Evolutionary conservation across 2,329 filamentous ascomycete genomes (phyloP).

Genomic region (Rhynchosporium agropyri): DNA sequence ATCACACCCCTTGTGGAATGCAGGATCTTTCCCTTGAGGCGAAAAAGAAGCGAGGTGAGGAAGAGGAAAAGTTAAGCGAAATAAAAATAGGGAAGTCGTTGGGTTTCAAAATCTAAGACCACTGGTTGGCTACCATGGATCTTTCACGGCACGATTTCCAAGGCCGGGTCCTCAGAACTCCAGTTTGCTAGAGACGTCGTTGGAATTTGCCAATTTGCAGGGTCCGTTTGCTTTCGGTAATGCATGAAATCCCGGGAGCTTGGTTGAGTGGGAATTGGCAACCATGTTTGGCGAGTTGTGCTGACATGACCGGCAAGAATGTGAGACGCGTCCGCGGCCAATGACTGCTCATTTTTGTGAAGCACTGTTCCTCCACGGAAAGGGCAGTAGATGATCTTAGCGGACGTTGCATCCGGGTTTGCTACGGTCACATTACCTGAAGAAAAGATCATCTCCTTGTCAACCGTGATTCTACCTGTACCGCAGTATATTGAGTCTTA

Average conservation of each 20-base stretch:
- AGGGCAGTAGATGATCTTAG: neutral
- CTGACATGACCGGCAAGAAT: neutral
- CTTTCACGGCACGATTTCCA: neutral
- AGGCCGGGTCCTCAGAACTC: neutral
- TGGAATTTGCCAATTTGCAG: neutral
- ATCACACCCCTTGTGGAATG: neutral
- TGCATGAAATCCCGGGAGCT: conserved; percentile 13
- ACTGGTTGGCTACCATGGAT: neutral
- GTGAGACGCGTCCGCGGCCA: conserved; percentile 2
- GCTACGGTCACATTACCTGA: neutral
- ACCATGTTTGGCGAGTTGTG: neutral
- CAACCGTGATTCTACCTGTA: neutral
- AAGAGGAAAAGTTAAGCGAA: neutral
- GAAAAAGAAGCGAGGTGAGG: neutral
- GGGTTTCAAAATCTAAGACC: neutral
- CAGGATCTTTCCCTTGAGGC: conserved; percentile 1
- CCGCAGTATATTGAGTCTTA: neutral
- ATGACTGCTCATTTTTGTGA: neutral
- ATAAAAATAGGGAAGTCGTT: conserved; percentile 1
- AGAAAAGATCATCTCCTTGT: neutral
- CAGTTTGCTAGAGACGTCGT: neutral
- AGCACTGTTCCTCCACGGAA: neutral
- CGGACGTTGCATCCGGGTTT: neutral
- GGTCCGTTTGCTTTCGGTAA: conserved; percentile 3
- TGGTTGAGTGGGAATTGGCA: conserved; percentile 12